Evolutionary conservation across 495 filamentous ascomycete species (phyloP).

Genomic region (Pyrenula aspistea): DNA sequence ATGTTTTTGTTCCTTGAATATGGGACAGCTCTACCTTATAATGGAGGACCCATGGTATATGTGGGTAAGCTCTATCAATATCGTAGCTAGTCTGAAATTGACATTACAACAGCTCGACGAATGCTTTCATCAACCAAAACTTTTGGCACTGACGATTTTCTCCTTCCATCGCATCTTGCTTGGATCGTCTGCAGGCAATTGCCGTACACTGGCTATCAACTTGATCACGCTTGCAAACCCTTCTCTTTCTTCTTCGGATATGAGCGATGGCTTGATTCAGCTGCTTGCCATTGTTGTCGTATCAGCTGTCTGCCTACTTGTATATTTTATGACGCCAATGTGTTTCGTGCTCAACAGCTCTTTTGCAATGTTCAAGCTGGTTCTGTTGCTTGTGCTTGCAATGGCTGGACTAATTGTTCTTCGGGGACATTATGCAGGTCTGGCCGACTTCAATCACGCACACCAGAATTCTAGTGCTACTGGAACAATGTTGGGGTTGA

Average conservation of each 20-base stretch:
- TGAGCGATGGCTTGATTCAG: not conserved
- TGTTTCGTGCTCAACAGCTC: not conserved
- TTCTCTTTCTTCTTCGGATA: not conserved
- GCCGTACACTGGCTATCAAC: not conserved
- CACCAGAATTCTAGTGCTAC: not conserved
- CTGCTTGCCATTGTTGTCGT: not conserved
- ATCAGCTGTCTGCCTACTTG: not conserved
- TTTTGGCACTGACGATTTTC: not conserved
- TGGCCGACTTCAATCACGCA: not conserved
- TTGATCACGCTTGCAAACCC: not conserved
- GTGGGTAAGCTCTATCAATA: not conserved
- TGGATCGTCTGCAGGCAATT: not conserved
- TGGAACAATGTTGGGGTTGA: not conserved
- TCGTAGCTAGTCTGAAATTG: not conserved
- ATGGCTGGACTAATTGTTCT: not conserved
- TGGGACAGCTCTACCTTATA: not conserved
- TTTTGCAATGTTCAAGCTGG: not conserved
- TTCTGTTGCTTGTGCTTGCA: not conserved
- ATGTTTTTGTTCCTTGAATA: not conserved
- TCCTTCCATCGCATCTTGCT: not conserved
- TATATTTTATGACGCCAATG: not conserved
- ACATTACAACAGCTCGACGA: not conserved
- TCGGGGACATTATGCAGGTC: not conserved
- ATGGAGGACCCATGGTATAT: not conserved
- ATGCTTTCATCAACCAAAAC: not conserved